These are phyloP conservation scores for Phytopythium litorale DNA, from an alignment of 352 stramenopile genomes.

Conservation along the genomic window DNA sequence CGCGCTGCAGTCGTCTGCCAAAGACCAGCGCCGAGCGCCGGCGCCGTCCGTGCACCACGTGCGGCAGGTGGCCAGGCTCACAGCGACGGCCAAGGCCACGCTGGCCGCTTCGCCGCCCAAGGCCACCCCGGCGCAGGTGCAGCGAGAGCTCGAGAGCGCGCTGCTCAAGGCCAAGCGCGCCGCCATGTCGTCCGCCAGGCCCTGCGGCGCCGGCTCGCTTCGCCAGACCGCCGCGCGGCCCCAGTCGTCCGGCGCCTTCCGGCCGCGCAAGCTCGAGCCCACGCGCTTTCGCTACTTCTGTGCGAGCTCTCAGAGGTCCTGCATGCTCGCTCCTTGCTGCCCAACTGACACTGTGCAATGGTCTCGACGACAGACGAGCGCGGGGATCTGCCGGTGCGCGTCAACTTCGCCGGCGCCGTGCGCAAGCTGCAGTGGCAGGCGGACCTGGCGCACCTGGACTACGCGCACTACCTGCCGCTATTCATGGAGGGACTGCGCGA, in stretches of 20 bases:
- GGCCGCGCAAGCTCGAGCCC: constrained; percentile 58
- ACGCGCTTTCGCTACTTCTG: constrained; percentile 85
- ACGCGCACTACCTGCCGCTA: constrained; percentile 85
- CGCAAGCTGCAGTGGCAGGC: constrained; percentile 74
- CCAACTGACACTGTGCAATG: neutral
- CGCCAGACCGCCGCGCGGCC: constrained; percentile 26
- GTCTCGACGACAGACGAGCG: constrained; percentile 46
- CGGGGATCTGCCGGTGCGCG: constrained; percentile 61
- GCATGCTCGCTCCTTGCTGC: neutral
- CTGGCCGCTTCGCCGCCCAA: constrained; percentile 18
- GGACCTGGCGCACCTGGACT: constrained; percentile 72
- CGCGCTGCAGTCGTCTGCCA: constrained; percentile 30
- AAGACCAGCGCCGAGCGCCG: constrained; percentile 18
- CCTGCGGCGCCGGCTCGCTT: constrained; percentile 3
- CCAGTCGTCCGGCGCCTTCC: constrained; percentile 52
- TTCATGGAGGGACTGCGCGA: constrained; percentile 93
- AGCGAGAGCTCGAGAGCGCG: constrained; percentile 27
- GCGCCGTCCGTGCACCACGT: constrained; percentile 42
- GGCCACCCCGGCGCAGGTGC: constrained; percentile 19
- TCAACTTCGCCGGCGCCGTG: constrained; percentile 72
- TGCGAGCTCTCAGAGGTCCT: constrained; percentile 23
- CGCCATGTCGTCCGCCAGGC: constrained; percentile 11
- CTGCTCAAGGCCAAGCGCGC: constrained; percentile 18
- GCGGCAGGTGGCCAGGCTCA: constrained; percentile 47
- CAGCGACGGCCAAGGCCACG: constrained; percentile 24